Evolutionary conservation across 345 rosid species (phyloP).

Genomic region (Erucastrum elatum): DNA sequence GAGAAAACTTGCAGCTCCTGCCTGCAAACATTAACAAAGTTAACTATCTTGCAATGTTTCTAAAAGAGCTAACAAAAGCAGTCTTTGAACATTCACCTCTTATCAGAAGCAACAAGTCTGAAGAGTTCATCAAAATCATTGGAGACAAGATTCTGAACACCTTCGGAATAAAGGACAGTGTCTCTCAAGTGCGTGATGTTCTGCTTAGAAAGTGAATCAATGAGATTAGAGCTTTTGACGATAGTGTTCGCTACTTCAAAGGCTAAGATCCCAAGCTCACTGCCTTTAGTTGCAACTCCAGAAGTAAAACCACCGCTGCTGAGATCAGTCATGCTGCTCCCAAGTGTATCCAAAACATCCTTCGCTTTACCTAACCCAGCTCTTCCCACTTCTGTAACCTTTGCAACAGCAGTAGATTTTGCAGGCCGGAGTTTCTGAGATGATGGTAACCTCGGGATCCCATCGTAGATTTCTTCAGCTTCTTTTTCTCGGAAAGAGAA

Average conservation of each 20-base stretch:
- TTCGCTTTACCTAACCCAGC: conserved; percentile 80
- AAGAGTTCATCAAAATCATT: conserved; percentile 73
- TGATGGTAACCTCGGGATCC: conserved; percentile 56
- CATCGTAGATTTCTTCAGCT: conserved; percentile 58
- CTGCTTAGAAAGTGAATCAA: conserved; percentile 71
- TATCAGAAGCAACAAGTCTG: conserved; percentile 67
- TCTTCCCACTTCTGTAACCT: conserved; percentile 80
- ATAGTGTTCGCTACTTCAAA: conserved; percentile 93
- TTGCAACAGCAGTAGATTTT: conserved; percentile 57
- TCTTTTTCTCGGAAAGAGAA: conserved; percentile 34
- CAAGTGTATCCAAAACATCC: conserved; percentile 85
- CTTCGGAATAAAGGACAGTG: conserved; percentile 63
- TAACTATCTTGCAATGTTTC: conserved; percentile 9
- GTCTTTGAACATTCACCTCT: conserved; percentile 51
- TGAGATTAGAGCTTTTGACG: conserved; percentile 83
- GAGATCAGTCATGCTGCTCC: conserved; percentile 89
- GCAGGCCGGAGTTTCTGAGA: conserved; percentile 50
- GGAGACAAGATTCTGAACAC: conserved; percentile 75
- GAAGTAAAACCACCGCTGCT: conserved; percentile 69
- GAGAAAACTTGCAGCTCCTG: conserved; percentile 79
- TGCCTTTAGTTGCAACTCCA: conserved; percentile 71
- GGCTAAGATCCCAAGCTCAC: conserved; percentile 66
- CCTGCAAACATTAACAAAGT: conserved; percentile 44
- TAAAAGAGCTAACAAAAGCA: background rate
- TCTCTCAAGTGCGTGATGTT: conserved; percentile 62